phyloP scores from a whole-genome alignment of 495 filamentous ascomycete species.

The Penicillium psychrofluorescens region DNA sequence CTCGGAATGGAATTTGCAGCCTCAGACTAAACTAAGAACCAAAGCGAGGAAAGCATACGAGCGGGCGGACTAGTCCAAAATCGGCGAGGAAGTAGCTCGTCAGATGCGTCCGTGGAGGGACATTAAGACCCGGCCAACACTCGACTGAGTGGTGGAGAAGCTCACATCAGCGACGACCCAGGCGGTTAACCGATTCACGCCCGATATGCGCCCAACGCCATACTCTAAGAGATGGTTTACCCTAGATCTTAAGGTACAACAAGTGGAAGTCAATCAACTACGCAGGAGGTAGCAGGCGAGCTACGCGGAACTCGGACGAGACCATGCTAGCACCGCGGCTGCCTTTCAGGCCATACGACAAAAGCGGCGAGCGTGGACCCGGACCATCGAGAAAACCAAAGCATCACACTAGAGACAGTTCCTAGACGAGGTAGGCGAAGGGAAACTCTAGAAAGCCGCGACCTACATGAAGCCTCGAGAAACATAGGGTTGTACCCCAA shows the following conservation, averaged over 20 bases:
- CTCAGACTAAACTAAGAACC: background rate
- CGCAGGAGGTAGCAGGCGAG: conserved; percentile 11
- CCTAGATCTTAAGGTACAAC: conserved; percentile 12
- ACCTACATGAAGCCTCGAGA: conserved; percentile 7
- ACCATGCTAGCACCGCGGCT: background rate
- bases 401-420: conserved; percentile 12
- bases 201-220: conserved; percentile 2
- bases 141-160: conserved; percentile 5
- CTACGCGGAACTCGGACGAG: conserved; percentile 3
- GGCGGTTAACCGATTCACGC: conserved; percentile 2
- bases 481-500: background rate
- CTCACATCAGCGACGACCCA: conserved; percentile 7
- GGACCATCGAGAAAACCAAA: conserved; percentile 13
- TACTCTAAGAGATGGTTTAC: conserved; percentile 21
- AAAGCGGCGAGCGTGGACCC: conserved; percentile 3
- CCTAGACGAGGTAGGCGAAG: conserved; percentile 13
- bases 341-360: background rate
- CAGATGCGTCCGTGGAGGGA: conserved; percentile 4
- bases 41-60: conserved; percentile 15
- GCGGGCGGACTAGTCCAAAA: conserved; percentile 15
- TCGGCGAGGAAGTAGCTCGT: conserved; percentile 7
- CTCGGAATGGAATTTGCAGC: conserved; percentile 14
- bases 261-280: conserved; percentile 10
- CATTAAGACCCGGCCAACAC: conserved; percentile 6
- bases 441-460: conserved; percentile 13